These are phyloP conservation scores for Umbelopsis sp. DNA, from an alignment of 192 early-diverging fungal species.

Conservation along the genomic window DNA sequence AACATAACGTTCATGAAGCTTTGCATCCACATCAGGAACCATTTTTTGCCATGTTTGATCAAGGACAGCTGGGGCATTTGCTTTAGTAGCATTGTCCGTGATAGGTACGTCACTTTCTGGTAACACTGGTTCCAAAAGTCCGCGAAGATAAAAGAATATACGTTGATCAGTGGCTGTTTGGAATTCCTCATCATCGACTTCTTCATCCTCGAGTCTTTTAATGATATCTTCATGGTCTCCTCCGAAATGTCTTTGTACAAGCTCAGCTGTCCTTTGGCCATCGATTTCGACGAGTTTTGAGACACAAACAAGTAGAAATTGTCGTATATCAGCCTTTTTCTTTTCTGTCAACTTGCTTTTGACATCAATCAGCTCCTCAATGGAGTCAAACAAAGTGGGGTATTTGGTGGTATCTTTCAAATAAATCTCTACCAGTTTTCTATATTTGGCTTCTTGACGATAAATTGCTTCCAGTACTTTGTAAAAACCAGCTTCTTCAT, in stretches of 20 bases:
- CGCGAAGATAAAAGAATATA: slow-evolving; percentile 59
- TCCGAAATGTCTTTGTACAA: slow-evolving; percentile 54
- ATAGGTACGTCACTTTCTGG: slow-evolving; percentile 28
- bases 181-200: slow-evolving; percentile 36
- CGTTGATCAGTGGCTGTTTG: slow-evolving; percentile 44
- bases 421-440: slow-evolving; percentile 54
- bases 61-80: not conserved
- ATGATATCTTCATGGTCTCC: slow-evolving; percentile 57
- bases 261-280: slow-evolving; percentile 55
- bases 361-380: slow-evolving; percentile 47
- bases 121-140: slow-evolving; percentile 48
- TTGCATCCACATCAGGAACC: slow-evolving; percentile 15
- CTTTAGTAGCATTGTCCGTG: not conserved
- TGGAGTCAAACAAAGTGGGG: slow-evolving; percentile 53
- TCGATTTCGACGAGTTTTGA: slow-evolving; percentile 63
- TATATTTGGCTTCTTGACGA: slow-evolving; percentile 56
- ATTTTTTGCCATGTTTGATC: slow-evolving; percentile 19
- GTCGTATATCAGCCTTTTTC: slow-evolving; percentile 52
- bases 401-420: slow-evolving; percentile 56
- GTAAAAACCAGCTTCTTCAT: slow-evolving; percentile 61
- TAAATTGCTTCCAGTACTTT: slow-evolving; percentile 60
- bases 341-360: slow-evolving; percentile 39
- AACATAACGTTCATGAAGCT: slow-evolving; percentile 60
- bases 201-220: slow-evolving; percentile 43
- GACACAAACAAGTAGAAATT: slow-evolving; percentile 51